Evolutionary conservation across 768 basidiomycete genomes (phyloP).

Genomic region (Cystofilobasidium macerans): DNA sequence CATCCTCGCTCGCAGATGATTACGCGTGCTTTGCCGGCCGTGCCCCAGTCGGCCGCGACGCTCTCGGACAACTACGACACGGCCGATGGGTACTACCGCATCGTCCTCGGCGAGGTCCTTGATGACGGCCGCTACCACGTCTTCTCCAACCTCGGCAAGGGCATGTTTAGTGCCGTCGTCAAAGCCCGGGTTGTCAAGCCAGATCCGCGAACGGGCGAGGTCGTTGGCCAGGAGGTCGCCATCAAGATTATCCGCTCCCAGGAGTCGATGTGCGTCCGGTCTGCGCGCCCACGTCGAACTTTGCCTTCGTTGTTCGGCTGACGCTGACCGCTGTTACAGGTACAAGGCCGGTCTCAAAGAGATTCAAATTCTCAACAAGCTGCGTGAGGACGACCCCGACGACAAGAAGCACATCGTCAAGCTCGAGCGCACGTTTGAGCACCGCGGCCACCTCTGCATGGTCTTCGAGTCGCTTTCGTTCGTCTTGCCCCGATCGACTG

Average conservation of each 20-base stretch:
- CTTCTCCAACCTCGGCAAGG: conserved; percentile 87
- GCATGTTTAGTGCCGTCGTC: conserved; percentile 97
- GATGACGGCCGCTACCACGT: conserved; percentile 90
- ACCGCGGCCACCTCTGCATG: conserved; percentile 88
- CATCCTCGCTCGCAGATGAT: not conserved
- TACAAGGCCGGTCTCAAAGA: conserved; percentile 91
- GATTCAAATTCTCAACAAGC: conserved; percentile 71
- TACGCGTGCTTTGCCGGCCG: conserved; percentile 42
- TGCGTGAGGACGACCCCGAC: conserved; percentile 80
- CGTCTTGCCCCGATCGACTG: conserved; percentile 27
- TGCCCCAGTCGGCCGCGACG: conserved; percentile 47
- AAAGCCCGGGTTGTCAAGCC: conserved; percentile 64
- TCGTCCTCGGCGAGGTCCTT: conserved; percentile 86
- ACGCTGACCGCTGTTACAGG: conserved; percentile 44
- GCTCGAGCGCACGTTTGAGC: conserved; percentile 89
- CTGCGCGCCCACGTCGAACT: not conserved
- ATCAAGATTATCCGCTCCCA: conserved; percentile 95
- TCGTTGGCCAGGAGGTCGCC: conserved; percentile 66
- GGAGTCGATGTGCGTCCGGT: conserved; percentile 73
- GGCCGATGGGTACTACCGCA: conserved; percentile 86
- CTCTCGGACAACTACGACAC: conserved; percentile 78
- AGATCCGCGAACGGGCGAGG: conserved; percentile 42
- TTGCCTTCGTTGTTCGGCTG: not conserved
- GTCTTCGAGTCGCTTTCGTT: conserved; percentile 92
- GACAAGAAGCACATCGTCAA: conserved; percentile 94